Evolutionary conservation across 2,329 filamentous ascomycete species (phyloP), one percentile per base, ranked within the genome.

Genomic region (Beauveria rudraprayagi): DNA sequence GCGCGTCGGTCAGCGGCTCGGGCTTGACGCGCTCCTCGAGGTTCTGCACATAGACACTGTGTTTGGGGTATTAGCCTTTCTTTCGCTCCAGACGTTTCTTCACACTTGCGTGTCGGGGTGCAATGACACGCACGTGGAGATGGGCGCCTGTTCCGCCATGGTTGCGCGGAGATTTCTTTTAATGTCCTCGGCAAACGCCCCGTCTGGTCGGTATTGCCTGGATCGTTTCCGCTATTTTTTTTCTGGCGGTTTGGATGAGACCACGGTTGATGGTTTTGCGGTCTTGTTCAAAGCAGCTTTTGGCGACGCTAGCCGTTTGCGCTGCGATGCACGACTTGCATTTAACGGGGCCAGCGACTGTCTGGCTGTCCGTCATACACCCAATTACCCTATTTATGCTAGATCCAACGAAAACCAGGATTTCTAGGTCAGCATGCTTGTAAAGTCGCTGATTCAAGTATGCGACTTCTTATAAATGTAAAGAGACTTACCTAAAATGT

Each of bases 21-120:
- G 90, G 81, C 73, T 96, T 96, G 75, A 96, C 87, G 71, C 89
- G 86, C 80, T 97, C 94, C 76, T 97, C 91, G 62, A 99, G 86
- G 73, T 97, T 97, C 69, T 88, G 90, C 61, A 86, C 83, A 68
- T 88, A 88, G 58, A 88, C 83, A 64, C 85, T 88, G 71, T 37
- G 34, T 37, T 37, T 14, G 34, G 11, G 5, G 11, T 37, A 37
- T 37, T 37, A 37, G 34, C 34, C 34, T 63, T 55, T 47, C 73
- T 50, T 57, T 50, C 30, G 34, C 8, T 37, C 34, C 43, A 46
- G 22, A 19, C 26, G 17, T 17, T 22, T 22, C 26, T 26, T 30
- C 48, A 11, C 16, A 17, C 64, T 53, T 54, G 67, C 80, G 81
- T 84, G 83, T 86, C 84, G 81, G 75, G 77, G 84, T 87, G 83